Percentiles rank a stretch among this genome's conserved stretches.
These are phyloP conservation scores for Cynanchum wilfordii DNA, from an alignment of 257 asterid genomes.

Conservation along the genomic window DNA sequence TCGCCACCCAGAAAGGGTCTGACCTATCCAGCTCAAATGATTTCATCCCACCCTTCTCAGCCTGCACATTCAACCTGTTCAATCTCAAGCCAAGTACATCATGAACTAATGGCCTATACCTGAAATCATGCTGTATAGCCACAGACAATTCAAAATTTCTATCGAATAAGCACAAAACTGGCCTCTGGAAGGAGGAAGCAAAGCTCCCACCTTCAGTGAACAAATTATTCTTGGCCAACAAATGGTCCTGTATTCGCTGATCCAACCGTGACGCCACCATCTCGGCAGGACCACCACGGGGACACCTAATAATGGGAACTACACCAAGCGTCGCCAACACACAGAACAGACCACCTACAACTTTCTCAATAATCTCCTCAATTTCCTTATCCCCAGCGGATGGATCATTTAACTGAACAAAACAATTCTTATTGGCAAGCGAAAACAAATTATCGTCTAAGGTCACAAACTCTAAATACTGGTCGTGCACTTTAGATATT, in stretches of 20 bases:
- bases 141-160: constrained; percentile 88
- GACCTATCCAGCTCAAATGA: constrained; percentile 67
- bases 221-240: constrained; percentile 79
- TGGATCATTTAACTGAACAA: constrained; percentile 90
- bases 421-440: constrained; percentile 81
- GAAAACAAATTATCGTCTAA: constrained; percentile 83
- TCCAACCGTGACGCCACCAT: constrained; percentile 89
- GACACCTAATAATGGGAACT: constrained; percentile 91
- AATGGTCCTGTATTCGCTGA: constrained; percentile 86
- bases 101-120: constrained; percentile 94
- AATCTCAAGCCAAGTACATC: constrained; percentile 91
- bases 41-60: constrained; percentile 85
- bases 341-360: constrained; percentile 84
- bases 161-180: constrained; percentile 81
- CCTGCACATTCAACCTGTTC: constrained; percentile 81
- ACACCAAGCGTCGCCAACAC: constrained; percentile 95
- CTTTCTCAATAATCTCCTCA: constrained; percentile 68
- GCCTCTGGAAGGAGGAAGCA: constrained; percentile 85
- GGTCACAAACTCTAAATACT: constrained; percentile 88
- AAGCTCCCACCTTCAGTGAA: constrained; percentile 76
- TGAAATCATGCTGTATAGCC: constrained; percentile 87
- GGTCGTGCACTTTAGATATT: constrained; percentile 91
- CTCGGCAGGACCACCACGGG: constrained; percentile 98
- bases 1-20: constrained; percentile 87
- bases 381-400: constrained; percentile 91